Percentiles rank a stretch among this genome's conserved stretches.
Evolutionary conservation across 441 rosid species (phyloP).

Genomic region (Rhodomyrtus psidioides): DNA sequence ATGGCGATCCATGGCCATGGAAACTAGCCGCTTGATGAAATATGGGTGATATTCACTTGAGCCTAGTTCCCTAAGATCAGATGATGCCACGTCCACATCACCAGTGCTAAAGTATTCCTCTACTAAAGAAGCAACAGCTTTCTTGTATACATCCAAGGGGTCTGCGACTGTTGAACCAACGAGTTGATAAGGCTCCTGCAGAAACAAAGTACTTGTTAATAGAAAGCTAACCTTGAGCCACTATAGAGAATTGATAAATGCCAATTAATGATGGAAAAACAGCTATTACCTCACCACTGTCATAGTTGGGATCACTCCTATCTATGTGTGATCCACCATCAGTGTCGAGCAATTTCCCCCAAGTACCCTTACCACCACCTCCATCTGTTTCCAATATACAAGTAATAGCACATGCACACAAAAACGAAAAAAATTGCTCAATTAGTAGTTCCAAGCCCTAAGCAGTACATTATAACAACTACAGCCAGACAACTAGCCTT

Average conservation of each 20-base stretch:
- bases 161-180: slow-evolving; percentile 85
- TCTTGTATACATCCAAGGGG: slow-evolving; percentile 94
- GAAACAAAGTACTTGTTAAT: not conserved
- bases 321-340: slow-evolving; percentile 59
- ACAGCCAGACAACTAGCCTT: not conserved
- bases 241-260: not conserved
- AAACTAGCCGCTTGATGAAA: slow-evolving; percentile 85
- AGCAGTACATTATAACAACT: not conserved
- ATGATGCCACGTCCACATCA: slow-evolving; percentile 84
- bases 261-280: not conserved
- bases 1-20: slow-evolving; percentile 98
- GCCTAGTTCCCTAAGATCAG: slow-evolving; percentile 94
- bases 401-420: not conserved
- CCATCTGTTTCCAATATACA: slow-evolving; percentile 43
- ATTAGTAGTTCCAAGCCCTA: not conserved
- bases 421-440: not conserved
- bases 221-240: not conserved
- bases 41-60: slow-evolving; percentile 86
- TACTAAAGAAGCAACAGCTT: slow-evolving; percentile 69
- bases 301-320: slow-evolving; percentile 91
- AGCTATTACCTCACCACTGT: slow-evolving; percentile 63
- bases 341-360: slow-evolving; percentile 92
- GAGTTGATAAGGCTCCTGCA: slow-evolving; percentile 84
- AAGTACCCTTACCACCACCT: slow-evolving; percentile 91
- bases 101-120: slow-evolving; percentile 93